Evolutionary conservation across 108 stramenopile genomes (phyloP).

Genomic region (Pseudonitzschia pungens): DNA sequence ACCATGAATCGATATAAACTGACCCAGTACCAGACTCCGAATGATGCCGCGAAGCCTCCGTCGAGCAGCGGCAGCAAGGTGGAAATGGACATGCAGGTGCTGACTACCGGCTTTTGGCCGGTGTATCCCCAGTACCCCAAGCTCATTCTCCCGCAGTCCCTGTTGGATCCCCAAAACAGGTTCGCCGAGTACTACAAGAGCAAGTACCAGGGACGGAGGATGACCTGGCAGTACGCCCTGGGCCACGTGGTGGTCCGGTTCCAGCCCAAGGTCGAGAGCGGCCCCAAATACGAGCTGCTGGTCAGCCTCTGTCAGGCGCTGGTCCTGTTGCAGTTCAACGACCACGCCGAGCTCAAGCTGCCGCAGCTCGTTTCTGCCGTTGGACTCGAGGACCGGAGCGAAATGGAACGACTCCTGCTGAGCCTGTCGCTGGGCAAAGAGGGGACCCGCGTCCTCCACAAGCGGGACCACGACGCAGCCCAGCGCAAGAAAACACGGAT

Average conservation of each 20-base stretch:
- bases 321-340: conserved; percentile 90
- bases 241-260: conserved; percentile 77
- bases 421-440: conserved; percentile 85
- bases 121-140: conserved; percentile 77
- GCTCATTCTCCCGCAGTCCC: conserved; percentile 60
- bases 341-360: conserved; percentile 50
- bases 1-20: conserved; percentile 86
- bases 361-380: conserved; percentile 73
- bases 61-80: conserved; percentile 25
- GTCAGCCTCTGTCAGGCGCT: conserved; percentile 93
- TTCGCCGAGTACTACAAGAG: conserved; percentile 85
- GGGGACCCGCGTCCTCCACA: conserved; percentile 75
- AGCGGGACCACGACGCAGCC: conserved; percentile 45
- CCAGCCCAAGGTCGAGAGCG: conserved; percentile 40
- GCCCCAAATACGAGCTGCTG: conserved; percentile 67
- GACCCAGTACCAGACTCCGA: conserved; percentile 22
- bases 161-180: conserved; percentile 52
- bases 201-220: conserved; percentile 93
- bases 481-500: conserved; percentile 64
- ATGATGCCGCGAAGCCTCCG: background rate
- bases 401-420: conserved; percentile 86
- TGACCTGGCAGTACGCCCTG: conserved; percentile 94
- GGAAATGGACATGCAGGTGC: conserved; percentile 89
- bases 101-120: conserved; percentile 98
- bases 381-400: conserved; percentile 84